A percentile compares a stretch with the other conserved stretches of the same genome.
Evolutionary conservation across 441 rosid species (phyloP).

Genomic region (Euphorbia schlechtendalii): DNA sequence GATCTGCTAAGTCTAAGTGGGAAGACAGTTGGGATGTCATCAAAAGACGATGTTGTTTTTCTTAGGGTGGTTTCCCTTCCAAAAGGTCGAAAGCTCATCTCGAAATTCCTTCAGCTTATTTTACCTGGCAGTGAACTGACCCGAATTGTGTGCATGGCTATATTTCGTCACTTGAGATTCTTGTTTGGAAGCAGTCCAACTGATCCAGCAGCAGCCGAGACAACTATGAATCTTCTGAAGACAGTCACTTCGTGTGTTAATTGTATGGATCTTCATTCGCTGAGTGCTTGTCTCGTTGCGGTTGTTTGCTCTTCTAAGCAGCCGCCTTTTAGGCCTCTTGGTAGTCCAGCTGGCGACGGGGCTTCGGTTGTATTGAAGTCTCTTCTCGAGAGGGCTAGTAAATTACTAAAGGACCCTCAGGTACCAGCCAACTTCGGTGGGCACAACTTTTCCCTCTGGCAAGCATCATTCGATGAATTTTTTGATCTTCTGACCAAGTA

Average conservation of each 20-base stretch:
- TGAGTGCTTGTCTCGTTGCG: slow-evolving; percentile 92
- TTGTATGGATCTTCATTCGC: slow-evolving; percentile 80
- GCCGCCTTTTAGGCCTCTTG: slow-evolving; percentile 92
- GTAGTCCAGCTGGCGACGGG: slow-evolving; percentile 86
- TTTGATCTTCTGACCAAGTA: slow-evolving; percentile 86
- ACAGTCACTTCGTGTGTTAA: slow-evolving; percentile 57
- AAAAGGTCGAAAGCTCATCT: slow-evolving; percentile 68
- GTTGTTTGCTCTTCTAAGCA: slow-evolving; percentile 94
- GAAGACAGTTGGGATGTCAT: slow-evolving; percentile 39
- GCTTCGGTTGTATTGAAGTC: slow-evolving; percentile 64
- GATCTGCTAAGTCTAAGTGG: slow-evolving; percentile 74
- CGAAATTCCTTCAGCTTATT: slow-evolving; percentile 64
- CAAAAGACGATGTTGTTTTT: slow-evolving; percentile 71
- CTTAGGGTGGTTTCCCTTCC: slow-evolving; percentile 71
- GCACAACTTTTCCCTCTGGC: slow-evolving; percentile 74
- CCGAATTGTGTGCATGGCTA: slow-evolving; percentile 85
- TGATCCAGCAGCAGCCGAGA: slow-evolving; percentile 60
- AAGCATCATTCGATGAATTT: slow-evolving; percentile 91
- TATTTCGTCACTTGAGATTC: slow-evolving; percentile 71
- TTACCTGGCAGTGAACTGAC: slow-evolving; percentile 78
- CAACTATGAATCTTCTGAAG: slow-evolving; percentile 51
- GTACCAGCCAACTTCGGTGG: slow-evolving; percentile 38
- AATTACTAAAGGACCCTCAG: slow-evolving; percentile 28
- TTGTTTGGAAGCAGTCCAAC: slow-evolving; percentile 71
- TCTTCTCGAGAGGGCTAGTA: slow-evolving; percentile 70